Evolutionary conservation across 208 protist genomes (phyloP), one percentile per base, ranked within the genome.

Genomic region (Leishmania arabica): DNA sequence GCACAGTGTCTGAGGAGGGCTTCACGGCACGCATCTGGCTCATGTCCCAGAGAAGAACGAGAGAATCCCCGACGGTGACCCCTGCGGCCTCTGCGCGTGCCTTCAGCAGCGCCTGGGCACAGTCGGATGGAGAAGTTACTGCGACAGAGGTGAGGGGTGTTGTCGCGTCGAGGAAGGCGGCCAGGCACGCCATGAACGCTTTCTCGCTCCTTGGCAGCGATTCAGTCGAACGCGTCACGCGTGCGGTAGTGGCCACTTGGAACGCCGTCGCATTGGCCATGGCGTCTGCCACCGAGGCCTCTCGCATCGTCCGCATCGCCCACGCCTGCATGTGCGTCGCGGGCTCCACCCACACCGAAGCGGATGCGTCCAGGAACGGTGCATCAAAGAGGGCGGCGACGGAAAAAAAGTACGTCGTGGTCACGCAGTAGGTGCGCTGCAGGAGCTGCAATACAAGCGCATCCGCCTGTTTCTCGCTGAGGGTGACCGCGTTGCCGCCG

Each of bases 261-360:
- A 85, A 79, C 4, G 73, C 72, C 4, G 64, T 64, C 9, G 77
- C 82, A 40, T 70, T 64, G 31, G 60, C 47, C 21, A 79, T 37
- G 11, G 54, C 72, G 8, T 15, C 51, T 8, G 60, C 13, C 40
- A 73, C 53, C n/a, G 72, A 75, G 3, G 62, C 77, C 34, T 47
- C 27, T 4, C 45, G 70, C 82, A 85, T 85, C 19, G 82, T 82
- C 64, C 74, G 82, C 82, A 75, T 74, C 17, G 82, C 77, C 82
- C 82, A 85, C 37, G 82, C 74, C 62, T 78, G 76, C 42, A 54
- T 54, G 40, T 73, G 51, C 21, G 74, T 79, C 17, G 70, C 82
- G 49, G 47, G 21, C 40, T 81, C 71, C 9, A 85, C 34, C 82
- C 82, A 85, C 37, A 75, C 77, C 27, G 82, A 85, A 24, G 77